Conservation (phyloP, 2,329 filamentous ascomycete genomes). For the Xylaria sp. region DNA sequence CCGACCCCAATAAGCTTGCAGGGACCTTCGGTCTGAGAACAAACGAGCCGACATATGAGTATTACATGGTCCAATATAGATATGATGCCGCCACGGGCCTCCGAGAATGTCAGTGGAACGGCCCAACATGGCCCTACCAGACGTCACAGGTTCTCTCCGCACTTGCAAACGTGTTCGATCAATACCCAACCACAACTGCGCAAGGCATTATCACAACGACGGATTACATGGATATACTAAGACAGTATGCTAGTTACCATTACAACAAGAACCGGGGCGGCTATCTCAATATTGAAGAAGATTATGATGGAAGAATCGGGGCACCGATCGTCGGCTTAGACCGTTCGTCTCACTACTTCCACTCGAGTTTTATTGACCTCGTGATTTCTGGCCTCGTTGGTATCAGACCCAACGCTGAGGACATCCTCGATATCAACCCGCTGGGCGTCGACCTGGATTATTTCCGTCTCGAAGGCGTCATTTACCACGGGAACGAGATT, state of each 20-base stretch:
- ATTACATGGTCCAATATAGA: slow-evolving; percentile 33
- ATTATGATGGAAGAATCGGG: slow-evolving; percentile 24
- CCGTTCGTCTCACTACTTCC: slow-evolving; percentile 35
- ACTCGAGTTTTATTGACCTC: slow-evolving; percentile 33
- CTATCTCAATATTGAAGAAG: slow-evolving; percentile 33
- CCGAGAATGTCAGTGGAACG: slow-evolving; percentile 34
- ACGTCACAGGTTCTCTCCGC: slow-evolving; percentile 30
- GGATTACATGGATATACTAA: slow-evolving; percentile 25
- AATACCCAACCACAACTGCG: slow-evolving; percentile 24
- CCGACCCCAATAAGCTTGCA: slow-evolving; percentile 15
- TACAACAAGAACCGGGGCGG: slow-evolving; percentile 35
- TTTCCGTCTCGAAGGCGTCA: slow-evolving; percentile 31
- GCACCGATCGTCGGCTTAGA: slow-evolving; percentile 30
- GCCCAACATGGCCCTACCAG: slow-evolving; percentile 34
- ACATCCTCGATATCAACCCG: slow-evolving; percentile 27
- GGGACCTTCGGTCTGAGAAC: slow-evolving; percentile 28
- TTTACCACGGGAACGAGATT: slow-evolving; percentile 34
- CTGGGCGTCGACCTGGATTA: slow-evolving; percentile 21
- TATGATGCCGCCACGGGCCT: slow-evolving; percentile 25
- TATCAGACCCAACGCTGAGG: slow-evolving; percentile 27
- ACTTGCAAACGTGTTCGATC: slow-evolving; percentile 30
- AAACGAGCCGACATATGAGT: slow-evolving; percentile 31
- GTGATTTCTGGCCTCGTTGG: slow-evolving; percentile 33
- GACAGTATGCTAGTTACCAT: slow-evolving; percentile 26
- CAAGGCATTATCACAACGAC: slow-evolving; percentile 16